phyloP scores from a whole-genome alignment of 129 eudicot species.

The Scalesia atractyloides region DNA sequence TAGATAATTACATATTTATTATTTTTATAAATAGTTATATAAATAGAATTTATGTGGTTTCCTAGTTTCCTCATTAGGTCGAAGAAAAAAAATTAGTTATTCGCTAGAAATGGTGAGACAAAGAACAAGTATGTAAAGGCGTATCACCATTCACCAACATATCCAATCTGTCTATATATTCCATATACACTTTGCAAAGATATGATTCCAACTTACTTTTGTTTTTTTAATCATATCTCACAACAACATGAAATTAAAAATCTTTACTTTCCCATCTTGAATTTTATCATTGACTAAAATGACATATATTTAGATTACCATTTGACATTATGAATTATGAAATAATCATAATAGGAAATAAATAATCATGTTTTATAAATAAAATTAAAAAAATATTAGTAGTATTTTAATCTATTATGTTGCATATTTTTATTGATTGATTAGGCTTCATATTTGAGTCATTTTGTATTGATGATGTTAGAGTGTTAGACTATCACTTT shows the following conservation, averaged over 20 bases:
- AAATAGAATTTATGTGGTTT: too few species aligned
- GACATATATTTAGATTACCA: too few species aligned
- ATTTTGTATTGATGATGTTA: too few species aligned
- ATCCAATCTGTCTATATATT: background rate
- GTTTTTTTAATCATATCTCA: background rate
- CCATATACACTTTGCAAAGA: slow-evolving; percentile 1
- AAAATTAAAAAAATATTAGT: too few species aligned
- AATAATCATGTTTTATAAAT: too few species aligned
- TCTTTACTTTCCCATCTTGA: background rate
- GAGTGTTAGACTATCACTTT: too few species aligned
- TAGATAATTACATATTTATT: background rate
- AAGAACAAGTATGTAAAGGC: slow-evolving; percentile 8
- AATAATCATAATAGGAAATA: too few species aligned
- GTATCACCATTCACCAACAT: background rate
- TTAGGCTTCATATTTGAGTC: too few species aligned
- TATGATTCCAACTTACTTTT: slow-evolving; percentile 8
- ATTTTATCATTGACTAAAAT: too few species aligned
- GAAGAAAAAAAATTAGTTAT: background rate
- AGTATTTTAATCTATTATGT: too few species aligned
- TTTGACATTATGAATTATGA: too few species aligned
- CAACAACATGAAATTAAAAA: background rate
- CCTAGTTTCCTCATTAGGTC: slow-evolving; percentile 9
- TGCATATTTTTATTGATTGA: too few species aligned
- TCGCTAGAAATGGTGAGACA: slow-evolving; percentile 11
- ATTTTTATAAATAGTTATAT: background rate